A percentile compares a stretch with the other conserved stretches of the same genome.
phyloP scores from a whole-genome alignment of 2,329 filamentous ascomycete genomes.

The Pseudogymnoascus pannorum region DNA sequence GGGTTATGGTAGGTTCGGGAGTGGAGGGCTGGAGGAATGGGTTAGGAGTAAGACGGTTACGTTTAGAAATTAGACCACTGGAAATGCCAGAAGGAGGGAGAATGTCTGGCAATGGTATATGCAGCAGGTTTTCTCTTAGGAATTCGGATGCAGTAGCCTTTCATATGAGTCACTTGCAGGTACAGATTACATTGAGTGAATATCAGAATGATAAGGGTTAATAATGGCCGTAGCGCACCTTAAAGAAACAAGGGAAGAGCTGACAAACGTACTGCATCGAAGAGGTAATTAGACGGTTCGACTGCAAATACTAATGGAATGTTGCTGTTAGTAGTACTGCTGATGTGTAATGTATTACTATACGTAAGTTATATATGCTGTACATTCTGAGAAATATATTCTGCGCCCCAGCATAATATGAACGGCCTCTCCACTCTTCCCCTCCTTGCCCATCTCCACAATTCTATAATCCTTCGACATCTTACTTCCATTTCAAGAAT shows the following conservation, averaged over 20 bases:
- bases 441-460: too few relatives aligned
- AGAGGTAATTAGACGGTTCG: too few relatives aligned
- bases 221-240: background rate
- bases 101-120: background rate
- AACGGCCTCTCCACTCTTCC: background rate
- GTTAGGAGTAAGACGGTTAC: constrained; percentile 57
- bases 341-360: background rate
- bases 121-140: background rate
- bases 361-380: background rate
- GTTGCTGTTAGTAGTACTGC: too few relatives aligned
- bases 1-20: constrained; percentile 54
- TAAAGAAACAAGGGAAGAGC: background rate
- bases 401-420: background rate
- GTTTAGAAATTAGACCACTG: constrained; percentile 29
- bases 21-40: constrained; percentile 51
- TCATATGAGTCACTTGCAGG: background rate
- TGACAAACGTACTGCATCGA: too few relatives aligned
- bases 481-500: too few relatives aligned
- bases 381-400: background rate
- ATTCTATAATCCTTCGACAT: too few relatives aligned
- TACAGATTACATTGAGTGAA: background rate
- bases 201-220: background rate
- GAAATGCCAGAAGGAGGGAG: background rate
- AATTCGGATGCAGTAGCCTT: background rate
- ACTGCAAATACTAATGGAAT: too few relatives aligned